A percentile compares a stretch with the other conserved stretches of the same genome.
Conservation (phyloP, 2,329 filamentous ascomycete species). For the Apiospora malaysiana region DNA sequence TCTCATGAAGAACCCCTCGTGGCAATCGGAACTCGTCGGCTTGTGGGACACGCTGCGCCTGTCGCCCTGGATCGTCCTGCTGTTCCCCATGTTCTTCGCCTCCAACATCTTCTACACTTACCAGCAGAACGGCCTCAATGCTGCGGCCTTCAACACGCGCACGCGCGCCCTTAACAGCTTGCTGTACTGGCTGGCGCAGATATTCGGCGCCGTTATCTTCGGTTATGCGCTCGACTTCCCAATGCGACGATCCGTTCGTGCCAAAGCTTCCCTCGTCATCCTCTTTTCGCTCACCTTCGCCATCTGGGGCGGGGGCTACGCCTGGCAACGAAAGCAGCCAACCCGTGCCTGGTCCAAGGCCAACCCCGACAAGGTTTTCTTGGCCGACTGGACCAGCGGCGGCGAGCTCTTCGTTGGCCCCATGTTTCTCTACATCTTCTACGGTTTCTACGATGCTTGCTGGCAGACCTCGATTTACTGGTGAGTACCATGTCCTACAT, state of each 20-base stretch:
- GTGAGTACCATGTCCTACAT: constrained; percentile 61
- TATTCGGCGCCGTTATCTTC: constrained; percentile 71
- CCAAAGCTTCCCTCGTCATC: constrained; percentile 62
- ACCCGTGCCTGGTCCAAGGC: constrained; percentile 43
- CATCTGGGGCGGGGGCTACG: constrained; percentile 77
- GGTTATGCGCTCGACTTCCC: constrained; percentile 68
- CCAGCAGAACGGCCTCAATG: constrained; percentile 76
- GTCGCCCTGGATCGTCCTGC: constrained; percentile 70
- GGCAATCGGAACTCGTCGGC: constrained; percentile 72
- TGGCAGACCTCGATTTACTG: constrained; percentile 95
- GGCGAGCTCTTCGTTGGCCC: constrained; percentile 64
- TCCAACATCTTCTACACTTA: constrained; percentile 85
- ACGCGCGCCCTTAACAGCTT: constrained; percentile 74
- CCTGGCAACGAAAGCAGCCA: constrained; percentile 66
- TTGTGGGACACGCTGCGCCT: constrained; percentile 67
- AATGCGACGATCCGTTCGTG: constrained; percentile 65
- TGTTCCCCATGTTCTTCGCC: constrained; percentile 81
- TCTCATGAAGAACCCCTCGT: constrained; percentile 78
- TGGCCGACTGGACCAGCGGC: constrained; percentile 61
- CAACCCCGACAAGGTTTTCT: constrained; percentile 26
- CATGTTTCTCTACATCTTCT: constrained; percentile 72
- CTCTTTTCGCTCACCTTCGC: constrained; percentile 71
- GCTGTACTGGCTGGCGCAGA: constrained; percentile 76
- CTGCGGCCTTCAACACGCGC: constrained; percentile 71
- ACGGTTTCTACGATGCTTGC: constrained; percentile 67